Evolutionary conservation across 352 stramenopile genomes (phyloP).

Genomic region (Blastocystis sp.): DNA sequence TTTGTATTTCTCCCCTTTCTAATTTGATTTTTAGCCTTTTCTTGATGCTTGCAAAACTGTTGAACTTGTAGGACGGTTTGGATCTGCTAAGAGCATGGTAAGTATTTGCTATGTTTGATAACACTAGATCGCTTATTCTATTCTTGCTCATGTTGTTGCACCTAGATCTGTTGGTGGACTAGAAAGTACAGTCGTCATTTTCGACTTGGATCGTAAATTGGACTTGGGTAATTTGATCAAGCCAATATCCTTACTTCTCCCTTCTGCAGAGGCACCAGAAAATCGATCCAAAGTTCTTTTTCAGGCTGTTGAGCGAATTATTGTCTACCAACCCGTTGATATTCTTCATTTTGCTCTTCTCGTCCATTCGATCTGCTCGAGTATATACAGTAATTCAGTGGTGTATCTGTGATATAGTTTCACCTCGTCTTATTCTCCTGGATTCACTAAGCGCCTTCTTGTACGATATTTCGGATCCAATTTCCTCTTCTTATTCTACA

Average conservation of each 20-base stretch:
- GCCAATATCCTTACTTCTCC: not conserved
- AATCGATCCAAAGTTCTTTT: not conserved
- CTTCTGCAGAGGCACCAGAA: not conserved
- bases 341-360: slow-evolving; percentile 36
- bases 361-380: not conserved
- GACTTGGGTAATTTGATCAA: not conserved
- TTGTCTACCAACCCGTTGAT: slow-evolving; percentile 24
- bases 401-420: not conserved
- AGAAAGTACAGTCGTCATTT: not conserved
- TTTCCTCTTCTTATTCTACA: not conserved
- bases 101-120: not conserved
- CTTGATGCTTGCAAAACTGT: slow-evolving; percentile 26
- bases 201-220: slow-evolving; percentile 50
- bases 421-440: slow-evolving; percentile 35
- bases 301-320: not conserved
- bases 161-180: not conserved
- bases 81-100: slow-evolving; percentile 40
- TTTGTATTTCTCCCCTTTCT: not conserved
- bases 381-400: not conserved
- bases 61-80: slow-evolving; percentile 9
- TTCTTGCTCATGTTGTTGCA: slow-evolving; percentile 6
- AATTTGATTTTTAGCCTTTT: not conserved
- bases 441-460: slow-evolving; percentile 32
- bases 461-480: slow-evolving; percentile 5
- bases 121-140: slow-evolving; percentile 22